Evolutionary conservation across 2,329 filamentous ascomycete species (phyloP), one percentile per base, ranked within the genome.

Genomic region (Knufia petricola): DNA sequence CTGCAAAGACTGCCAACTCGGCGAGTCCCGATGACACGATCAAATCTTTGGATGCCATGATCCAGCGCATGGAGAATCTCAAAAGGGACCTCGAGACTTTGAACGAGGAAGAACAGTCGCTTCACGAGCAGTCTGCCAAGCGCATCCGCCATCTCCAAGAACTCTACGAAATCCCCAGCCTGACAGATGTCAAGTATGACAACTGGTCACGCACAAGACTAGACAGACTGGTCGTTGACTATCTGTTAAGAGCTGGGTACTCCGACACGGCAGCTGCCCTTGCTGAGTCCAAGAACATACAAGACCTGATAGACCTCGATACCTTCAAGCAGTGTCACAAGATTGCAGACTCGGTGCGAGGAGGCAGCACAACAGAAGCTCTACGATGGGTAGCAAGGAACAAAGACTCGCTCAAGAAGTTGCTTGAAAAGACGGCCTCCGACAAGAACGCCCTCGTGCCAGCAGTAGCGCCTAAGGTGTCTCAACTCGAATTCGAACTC

Each of bases 171-270:
- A 86, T 96, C 59, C 78, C 84, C 50, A 85, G 80, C 52, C 73
- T 95, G 52, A 85, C 87, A 46, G 92, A 98, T 63, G 87, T 94
- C 58, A 87, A 87, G 62, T 98, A 96, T 68, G 90, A 96, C 62
- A 73, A 78, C 50, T 98, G 92, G 92, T 87, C 84, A 52, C 79
- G 86, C 48, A 79, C 79, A 32, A 75, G 92, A 19, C 73, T 98
- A 38, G 85, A 95, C 66, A 75, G 92, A 15, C 69, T 96, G 50
- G 69, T 98, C 41, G 85, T 94, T n/a, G 92, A 98, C 63, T 94
- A 95, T 65, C 75, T 98, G 56, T 70, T 96, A 42, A 78, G 92
- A 7, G 82, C 83, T 52, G 90, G 90, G 2, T 95, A 90, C 62
- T 78, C 78, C 15, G 78, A 84, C 19, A 92, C 82, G 58, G 92